Evolutionary conservation across 2,329 filamentous ascomycete genomes (phyloP), one percentile per base, ranked within the genome.

Genomic region (Aspergillus sp.): DNA sequence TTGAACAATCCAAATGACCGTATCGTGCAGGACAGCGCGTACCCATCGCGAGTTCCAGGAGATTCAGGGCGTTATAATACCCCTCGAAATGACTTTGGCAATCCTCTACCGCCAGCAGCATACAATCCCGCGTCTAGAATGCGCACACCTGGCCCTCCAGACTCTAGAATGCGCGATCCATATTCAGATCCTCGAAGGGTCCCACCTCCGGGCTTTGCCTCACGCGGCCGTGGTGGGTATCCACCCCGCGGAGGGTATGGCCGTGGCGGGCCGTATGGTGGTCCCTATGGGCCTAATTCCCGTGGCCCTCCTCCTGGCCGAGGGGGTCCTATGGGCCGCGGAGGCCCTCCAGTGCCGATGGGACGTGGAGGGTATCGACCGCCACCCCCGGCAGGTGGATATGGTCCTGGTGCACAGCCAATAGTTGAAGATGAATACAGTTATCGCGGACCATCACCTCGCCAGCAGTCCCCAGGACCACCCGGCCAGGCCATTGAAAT

Each of bases 401-500:
- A 86, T 66, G 79, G 79, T 14, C 77, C 77, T 51, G 78, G 64
- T n/a, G 60, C 62, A 17, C 55, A 60, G 21, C 60, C 70, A n/a
- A 60, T 60, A 15, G 64, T 48, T 19, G 68, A 69, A 45, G 66
- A 70, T 35, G 56, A 62, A 21, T 70, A 69, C 48, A 68, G 64
- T 17, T 65, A 66, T 40, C 66, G 61, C 12, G 64, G 62, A 21
- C 64, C 64, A n/a, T 67, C 64, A 14, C 56, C 64, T n/a, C 69
- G 70, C 40, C 67, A 70, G 23, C 70, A 73, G 23, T 75, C 77
- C 24, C 66, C 66, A 14, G 70, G 69, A 39, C 68, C 74, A 14
- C 77, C 86, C 12, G 86, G 86, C 9, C 87, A 88, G 68, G 86
- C 89, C 3, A 84, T 92, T 53, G 91, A 95, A 72, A 93, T 96